Percentiles rank a stretch among this genome's conserved stretches.
These are phyloP conservation scores for Syncephalastrum monosporum DNA, from an alignment of 371 early-diverging fungal genomes.

Conservation along the genomic window DNA sequence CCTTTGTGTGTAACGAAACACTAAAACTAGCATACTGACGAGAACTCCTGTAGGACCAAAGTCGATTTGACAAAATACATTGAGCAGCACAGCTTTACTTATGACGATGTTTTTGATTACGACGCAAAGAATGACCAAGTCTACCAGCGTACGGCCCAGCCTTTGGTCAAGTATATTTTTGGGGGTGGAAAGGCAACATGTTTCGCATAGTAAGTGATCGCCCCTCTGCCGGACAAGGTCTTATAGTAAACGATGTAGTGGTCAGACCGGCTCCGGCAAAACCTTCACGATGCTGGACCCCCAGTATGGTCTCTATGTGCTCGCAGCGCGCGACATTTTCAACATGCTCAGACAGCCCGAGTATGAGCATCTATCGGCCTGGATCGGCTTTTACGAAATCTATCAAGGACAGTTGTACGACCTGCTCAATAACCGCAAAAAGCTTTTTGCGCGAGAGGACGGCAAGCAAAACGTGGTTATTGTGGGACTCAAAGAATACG, in stretches of 20 bases:
- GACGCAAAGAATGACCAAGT: conserved; percentile 79
- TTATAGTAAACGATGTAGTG: conserved; percentile 41
- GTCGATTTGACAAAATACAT: conserved; percentile 94
- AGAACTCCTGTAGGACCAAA: conserved; percentile 59
- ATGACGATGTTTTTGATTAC: conserved; percentile 95
- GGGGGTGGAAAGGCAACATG: conserved; percentile 95
- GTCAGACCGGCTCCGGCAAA: conserved; percentile 95
- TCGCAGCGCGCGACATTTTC: conserved; percentile 90
- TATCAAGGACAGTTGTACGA: conserved; percentile 95
- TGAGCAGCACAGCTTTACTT: conserved; percentile 91
- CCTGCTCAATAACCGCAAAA: conserved; percentile 84
- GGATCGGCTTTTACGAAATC: conserved; percentile 93
- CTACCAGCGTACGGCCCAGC: conserved; percentile 85
- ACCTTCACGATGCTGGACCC: conserved; percentile 94
- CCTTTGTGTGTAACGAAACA: background rate
- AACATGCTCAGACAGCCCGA: conserved; percentile 68
- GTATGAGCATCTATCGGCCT: conserved; percentile 70
- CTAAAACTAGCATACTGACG: too few relatives aligned
- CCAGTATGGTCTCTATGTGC: conserved; percentile 82
- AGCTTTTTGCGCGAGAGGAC: conserved; percentile 91
- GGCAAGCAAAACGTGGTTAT: conserved; percentile 91
- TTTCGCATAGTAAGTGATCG: conserved; percentile 86
- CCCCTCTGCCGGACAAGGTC: background rate
- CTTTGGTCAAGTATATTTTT: conserved; percentile 90
- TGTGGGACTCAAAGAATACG: conserved; percentile 78